phyloP scores from a whole-genome alignment of 2,329 filamentous ascomycete species.

The Aspergillus sp. region DNA sequence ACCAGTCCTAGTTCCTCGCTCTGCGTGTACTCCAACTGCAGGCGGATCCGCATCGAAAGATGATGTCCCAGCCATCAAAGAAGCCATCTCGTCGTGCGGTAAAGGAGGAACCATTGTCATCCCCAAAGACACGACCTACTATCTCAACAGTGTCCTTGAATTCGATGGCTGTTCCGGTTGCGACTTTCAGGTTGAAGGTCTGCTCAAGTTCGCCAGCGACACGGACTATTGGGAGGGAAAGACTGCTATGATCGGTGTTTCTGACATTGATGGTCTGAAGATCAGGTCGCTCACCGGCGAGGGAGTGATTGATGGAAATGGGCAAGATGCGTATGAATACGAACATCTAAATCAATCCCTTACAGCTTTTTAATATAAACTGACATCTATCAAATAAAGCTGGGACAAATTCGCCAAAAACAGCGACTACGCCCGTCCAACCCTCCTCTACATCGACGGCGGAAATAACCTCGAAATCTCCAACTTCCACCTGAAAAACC shows the following conservation, averaged over 20 bases:
- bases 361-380: not conserved
- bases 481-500: slow-evolving; percentile 37
- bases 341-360: not conserved
- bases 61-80: slow-evolving; percentile 41
- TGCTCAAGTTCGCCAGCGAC: slow-evolving; percentile 35
- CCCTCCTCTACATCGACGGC: slow-evolving; percentile 38
- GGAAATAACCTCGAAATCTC: slow-evolving; percentile 34
- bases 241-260: slow-evolving; percentile 36
- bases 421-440: slow-evolving; percentile 36
- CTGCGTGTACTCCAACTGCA: slow-evolving; percentile 28
- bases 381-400: slow-evolving; percentile 2
- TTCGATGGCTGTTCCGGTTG: slow-evolving; percentile 42
- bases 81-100: slow-evolving; percentile 39
- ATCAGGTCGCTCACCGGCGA: slow-evolving; percentile 37
- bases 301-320: slow-evolving; percentile 46
- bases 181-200: slow-evolving; percentile 44
- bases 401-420: slow-evolving; percentile 38
- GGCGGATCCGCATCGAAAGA: slow-evolving; percentile 29
- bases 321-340: slow-evolving; percentile 33
- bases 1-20: slow-evolving; percentile 10
- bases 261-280: slow-evolving; percentile 32
- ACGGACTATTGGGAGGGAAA: slow-evolving; percentile 40
- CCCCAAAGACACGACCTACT: slow-evolving; percentile 38
- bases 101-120: slow-evolving; percentile 43
- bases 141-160: slow-evolving; percentile 39